These are phyloP conservation scores for Daphne laureola DNA, from an alignment of 441 rosid species.

Conservation along the genomic window DNA sequence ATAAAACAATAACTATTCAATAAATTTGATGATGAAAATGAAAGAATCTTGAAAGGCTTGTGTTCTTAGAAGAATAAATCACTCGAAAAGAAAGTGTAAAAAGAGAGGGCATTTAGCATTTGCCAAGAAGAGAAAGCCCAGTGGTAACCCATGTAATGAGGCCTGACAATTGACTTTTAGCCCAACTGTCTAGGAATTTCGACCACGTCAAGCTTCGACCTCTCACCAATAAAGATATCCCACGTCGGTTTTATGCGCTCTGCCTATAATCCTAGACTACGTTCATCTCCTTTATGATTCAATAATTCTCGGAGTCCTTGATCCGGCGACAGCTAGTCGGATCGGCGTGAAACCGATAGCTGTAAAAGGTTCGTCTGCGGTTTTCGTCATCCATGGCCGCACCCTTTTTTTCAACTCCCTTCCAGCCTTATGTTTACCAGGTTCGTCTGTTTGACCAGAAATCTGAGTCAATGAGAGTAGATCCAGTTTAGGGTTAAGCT, in stretches of 20 bases:
- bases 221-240: conserved; percentile 13
- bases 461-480: conserved; percentile 1
- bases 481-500: conserved; percentile 9
- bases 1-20: too few relatives aligned
- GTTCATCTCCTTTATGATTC: background rate
- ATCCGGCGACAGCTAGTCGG: background rate
- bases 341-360: background rate
- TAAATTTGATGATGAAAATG: too few relatives aligned
- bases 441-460: conserved; percentile 28
- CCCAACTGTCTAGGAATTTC: too few relatives aligned
- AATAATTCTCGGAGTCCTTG: background rate
- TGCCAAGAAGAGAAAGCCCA: too few relatives aligned
- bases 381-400: conserved; percentile 68
- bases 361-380: conserved; percentile 8
- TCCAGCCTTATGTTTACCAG: conserved; percentile 96
- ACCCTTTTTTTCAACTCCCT: conserved; percentile 91
- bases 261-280: background rate
- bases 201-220: conserved; percentile 14
- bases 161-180: too few relatives aligned
- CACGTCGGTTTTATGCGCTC: conserved; percentile 14
- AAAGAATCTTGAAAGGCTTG: too few relatives aligned
- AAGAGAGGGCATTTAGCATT: too few relatives aligned
- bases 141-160: too few relatives aligned
- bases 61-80: too few relatives aligned
- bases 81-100: too few relatives aligned